phyloP scores from a whole-genome alignment of 495 filamentous ascomycete species.

The Lichina pygmaea region DNA sequence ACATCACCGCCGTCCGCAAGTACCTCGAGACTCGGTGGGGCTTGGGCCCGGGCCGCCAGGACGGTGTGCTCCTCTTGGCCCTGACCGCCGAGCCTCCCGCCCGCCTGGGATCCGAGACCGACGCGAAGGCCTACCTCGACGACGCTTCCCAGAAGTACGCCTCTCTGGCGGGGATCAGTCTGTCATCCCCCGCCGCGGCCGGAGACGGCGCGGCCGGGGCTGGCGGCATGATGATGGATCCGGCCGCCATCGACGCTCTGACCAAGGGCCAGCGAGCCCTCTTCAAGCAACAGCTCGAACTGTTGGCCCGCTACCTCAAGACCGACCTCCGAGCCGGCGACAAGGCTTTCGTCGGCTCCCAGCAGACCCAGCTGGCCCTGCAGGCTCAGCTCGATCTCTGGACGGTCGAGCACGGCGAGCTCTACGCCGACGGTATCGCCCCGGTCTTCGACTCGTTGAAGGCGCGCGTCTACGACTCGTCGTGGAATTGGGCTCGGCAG shows the following conservation, averaged over 20 bases:
- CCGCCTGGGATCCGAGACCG: conserved; percentile 65
- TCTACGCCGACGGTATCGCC: conserved; percentile 85
- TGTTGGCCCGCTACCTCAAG: conserved; percentile 87
- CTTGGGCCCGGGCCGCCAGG: conserved; percentile 63
- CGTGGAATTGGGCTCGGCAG: conserved; percentile 98
- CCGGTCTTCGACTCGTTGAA: conserved; percentile 82
- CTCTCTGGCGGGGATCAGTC: conserved; percentile 51
- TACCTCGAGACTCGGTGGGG: conserved; percentile 90
- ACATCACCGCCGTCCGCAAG: conserved; percentile 83
- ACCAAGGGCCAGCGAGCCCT: conserved; percentile 85
- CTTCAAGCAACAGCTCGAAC: conserved; percentile 93
- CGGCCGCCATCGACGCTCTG: conserved; percentile 82
- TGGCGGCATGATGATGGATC: conserved; percentile 97
- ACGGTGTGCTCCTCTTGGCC: conserved; percentile 66
- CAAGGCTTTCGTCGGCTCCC: conserved; percentile 62
- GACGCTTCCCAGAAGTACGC: conserved; percentile 78
- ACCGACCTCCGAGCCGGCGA: conserved; percentile 87
- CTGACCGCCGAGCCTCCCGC: conserved; percentile 79
- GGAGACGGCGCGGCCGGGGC: conserved; percentile 44
- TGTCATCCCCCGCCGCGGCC: conserved; percentile 49
- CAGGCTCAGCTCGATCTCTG: conserved; percentile 87
- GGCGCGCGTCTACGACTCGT: conserved; percentile 88
- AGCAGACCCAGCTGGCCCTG: conserved; percentile 59
- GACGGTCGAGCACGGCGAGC: conserved; percentile 84
- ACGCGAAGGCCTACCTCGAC: conserved; percentile 80